Percentiles rank a stretch among this genome's conserved stretches.
phyloP scores from a whole-genome alignment of 257 asterid species.

The Lithospermum erythrorhizon region DNA sequence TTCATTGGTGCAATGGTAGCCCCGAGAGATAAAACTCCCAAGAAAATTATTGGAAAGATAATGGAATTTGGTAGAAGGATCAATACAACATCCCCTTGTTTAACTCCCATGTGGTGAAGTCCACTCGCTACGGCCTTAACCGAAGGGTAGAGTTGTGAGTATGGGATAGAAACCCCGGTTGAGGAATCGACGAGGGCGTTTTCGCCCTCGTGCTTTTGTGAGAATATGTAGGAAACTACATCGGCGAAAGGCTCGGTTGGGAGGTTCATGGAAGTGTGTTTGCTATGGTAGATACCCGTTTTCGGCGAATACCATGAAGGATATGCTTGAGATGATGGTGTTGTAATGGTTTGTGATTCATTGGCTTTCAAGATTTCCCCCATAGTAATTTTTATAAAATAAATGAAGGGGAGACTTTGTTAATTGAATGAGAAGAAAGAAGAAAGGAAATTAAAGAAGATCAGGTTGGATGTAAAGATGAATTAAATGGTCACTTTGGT shows the following conservation, averaged over 20 bases:
- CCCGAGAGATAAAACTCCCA: slow-evolving; percentile 49
- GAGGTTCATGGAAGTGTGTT: slow-evolving; percentile 29
- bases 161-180: slow-evolving; percentile 40
- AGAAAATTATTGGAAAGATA: slow-evolving; percentile 40
- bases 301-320: slow-evolving; percentile 38
- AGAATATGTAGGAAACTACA: slow-evolving; percentile 51
- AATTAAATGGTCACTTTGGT: too few species aligned
- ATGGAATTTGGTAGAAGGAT: slow-evolving; percentile 49
- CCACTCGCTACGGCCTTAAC: slow-evolving; percentile 55
- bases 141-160: slow-evolving; percentile 28
- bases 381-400: background rate
- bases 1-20: slow-evolving; percentile 52
- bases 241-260: slow-evolving; percentile 45
- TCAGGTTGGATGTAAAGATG: too few species aligned
- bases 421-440: too few species aligned
- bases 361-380: slow-evolving; percentile 3
- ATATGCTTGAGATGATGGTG: background rate
- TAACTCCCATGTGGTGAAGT: slow-evolving; percentile 37
- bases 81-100: slow-evolving; percentile 47
- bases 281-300: slow-evolving; percentile 50
- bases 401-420: background rate
- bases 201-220: slow-evolving; percentile 31
- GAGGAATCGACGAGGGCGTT: slow-evolving; percentile 48
- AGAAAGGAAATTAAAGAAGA: too few species aligned
- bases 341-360: background rate